A percentile compares a stretch with the other conserved stretches of the same genome.
These are phyloP conservation scores for Byssochlamys sp. DNA, from an alignment of 2,329 filamentous ascomycete genomes.

Conservation along the genomic window DNA sequence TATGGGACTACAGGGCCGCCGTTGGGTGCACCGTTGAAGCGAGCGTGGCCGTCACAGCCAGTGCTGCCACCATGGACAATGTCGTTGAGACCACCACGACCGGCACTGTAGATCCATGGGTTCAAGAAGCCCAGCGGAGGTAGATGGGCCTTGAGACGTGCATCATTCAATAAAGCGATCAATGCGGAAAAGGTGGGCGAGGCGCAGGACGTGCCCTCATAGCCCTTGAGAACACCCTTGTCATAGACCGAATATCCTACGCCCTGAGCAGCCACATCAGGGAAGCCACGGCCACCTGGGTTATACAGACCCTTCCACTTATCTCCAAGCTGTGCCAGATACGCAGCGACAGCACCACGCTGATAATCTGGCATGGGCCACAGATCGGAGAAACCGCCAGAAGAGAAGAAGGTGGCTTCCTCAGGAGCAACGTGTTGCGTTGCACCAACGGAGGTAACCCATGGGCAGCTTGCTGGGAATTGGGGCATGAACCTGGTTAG, in stretches of 20 bases:
- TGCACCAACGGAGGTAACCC: constrained; percentile 35
- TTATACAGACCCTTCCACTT: constrained; percentile 23
- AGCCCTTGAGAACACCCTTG: constrained; percentile 15
- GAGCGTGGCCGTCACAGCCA: constrained; percentile 37
- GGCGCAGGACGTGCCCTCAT: constrained; percentile 41
- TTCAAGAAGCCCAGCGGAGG: constrained; percentile 50
- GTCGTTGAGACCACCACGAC: constrained; percentile 37
- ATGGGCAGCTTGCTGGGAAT: constrained; percentile 32
- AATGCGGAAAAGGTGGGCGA: constrained; percentile 51
- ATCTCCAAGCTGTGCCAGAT: constrained; percentile 20
- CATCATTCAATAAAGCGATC: constrained; percentile 55
- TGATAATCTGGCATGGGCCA: constrained; percentile 28
- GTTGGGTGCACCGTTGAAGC: constrained; percentile 32
- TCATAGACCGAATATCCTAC: constrained; percentile 23
- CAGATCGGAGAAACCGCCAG: constrained; percentile 32
- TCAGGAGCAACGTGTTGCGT: constrained; percentile 31
- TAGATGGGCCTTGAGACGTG: constrained; percentile 42
- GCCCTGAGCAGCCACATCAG: constrained; percentile 33
- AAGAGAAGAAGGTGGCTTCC: constrained; percentile 31
- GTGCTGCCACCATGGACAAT: constrained; percentile 39
- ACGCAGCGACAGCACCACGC: constrained; percentile 25
- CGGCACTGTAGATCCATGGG: constrained; percentile 48
- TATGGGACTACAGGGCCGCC: constrained; percentile 33
- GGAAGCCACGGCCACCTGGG: constrained; percentile 28
- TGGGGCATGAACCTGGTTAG: constrained; percentile 33